Evolutionary conservation across 2,329 filamentous ascomycete genomes (phyloP), one percentile per base, ranked within the genome.

Genomic region (Cladosporium sp.): DNA sequence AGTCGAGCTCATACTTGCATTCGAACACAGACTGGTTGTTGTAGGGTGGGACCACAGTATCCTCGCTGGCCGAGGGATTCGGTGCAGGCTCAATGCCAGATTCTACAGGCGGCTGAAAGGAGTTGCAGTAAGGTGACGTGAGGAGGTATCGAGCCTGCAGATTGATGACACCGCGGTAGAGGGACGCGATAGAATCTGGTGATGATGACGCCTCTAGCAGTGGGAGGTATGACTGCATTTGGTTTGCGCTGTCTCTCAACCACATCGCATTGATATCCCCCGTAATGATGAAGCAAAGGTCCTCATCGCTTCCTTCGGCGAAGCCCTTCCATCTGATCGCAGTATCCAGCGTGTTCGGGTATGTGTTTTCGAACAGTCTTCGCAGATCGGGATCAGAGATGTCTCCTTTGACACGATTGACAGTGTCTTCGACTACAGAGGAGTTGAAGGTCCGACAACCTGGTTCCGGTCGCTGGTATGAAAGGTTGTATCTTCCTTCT

Each of bases 321-420:
- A 74, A 71, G 2, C 86, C 86, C 51, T 78, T 81, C 85, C 84
- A 89, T 56, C 77, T 77, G 40, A 89, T 78, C 0, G 85, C 85
- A 0, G 85, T 89, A 63, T 89, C 86, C 9, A 90, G 74, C 0
- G 85, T 88, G 66, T 88, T 90, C 0, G 86, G 86, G 64, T 82
- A 89, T 1, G 82, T 75, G 65, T 90, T 90, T 59, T 82, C 71
- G 63, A 90, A 90, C 9, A 90, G 73, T 3, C 84, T 77, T 65
- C 78, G 83, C 16, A 90, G 75, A 65, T 91, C 87, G 0, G 73
- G 73, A 57, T 77, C 74, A 18, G 63, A 62, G 54, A 77, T 76
- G 28, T 59, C 56, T 9, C 37, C 35, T 8, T 54, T 50, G 19
- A 72, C 64, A 7, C 59, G 56, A 9, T 58, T 53, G 32, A 76